Evolutionary conservation across 2,329 filamentous ascomycete species (phyloP).

Genomic region (Colletotrichum limetticola): DNA sequence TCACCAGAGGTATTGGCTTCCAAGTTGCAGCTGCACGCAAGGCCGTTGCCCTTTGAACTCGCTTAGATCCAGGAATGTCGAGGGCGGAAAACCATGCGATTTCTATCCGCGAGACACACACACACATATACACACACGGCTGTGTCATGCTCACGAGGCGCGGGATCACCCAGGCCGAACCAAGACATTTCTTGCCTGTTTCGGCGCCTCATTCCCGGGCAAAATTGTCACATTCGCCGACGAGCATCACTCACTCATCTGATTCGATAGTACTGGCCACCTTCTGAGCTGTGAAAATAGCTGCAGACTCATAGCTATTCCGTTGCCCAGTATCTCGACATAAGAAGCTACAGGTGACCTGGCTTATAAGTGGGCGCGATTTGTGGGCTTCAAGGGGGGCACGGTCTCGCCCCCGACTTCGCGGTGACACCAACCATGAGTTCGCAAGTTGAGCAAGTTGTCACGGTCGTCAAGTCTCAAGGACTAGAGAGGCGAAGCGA

Average conservation of each 20-base stretch:
- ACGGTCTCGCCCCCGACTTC: neutral
- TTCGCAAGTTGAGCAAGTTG: conserved; percentile 4
- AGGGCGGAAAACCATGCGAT: neutral
- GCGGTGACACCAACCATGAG: conserved; percentile 24
- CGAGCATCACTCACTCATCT: neutral
- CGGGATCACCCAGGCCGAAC: neutral
- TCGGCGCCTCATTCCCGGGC: neutral
- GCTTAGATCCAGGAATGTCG: neutral
- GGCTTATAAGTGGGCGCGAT: neutral
- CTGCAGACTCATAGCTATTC: neutral
- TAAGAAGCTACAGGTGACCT: neutral
- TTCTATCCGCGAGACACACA: neutral
- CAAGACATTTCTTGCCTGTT: conserved; percentile 4
- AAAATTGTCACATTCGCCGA: neutral
- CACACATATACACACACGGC: neutral
- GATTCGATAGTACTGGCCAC: neutral
- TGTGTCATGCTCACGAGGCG: neutral
- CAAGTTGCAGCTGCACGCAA: neutral
- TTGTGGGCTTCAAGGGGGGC: neutral
- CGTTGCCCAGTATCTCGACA: neutral
- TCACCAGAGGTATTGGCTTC: neutral
- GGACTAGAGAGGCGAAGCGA: neutral
- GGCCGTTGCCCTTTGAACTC: neutral
- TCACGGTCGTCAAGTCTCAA: neutral
- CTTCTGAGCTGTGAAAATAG: neutral